phyloP scores from a whole-genome alignment of 495 filamentous ascomycete species.

The Parmelia sp. region DNA sequence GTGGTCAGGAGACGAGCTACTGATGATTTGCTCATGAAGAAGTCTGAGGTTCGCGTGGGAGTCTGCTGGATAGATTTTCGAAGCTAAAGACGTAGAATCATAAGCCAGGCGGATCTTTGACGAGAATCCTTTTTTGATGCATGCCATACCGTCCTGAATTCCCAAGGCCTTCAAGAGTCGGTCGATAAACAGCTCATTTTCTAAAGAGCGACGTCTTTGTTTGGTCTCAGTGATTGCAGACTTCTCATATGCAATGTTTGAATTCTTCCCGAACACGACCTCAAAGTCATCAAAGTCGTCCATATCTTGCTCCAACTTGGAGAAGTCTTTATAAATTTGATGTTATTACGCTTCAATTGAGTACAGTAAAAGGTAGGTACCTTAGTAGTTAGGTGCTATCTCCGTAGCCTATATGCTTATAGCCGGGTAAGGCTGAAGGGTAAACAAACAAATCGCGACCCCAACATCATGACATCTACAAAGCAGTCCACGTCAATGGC shows the following conservation, averaged over 20 bases:
- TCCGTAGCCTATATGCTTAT: not conserved
- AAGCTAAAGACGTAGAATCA: slow-evolving; percentile 33
- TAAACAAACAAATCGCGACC: slow-evolving; percentile 14
- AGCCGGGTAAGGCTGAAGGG: slow-evolving; percentile 2
- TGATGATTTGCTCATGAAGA: slow-evolving; percentile 58
- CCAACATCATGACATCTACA: not conserved
- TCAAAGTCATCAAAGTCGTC: slow-evolving; percentile 47
- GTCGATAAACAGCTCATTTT: slow-evolving; percentile 68
- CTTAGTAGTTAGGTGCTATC: too few species aligned
- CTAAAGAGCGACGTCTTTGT: slow-evolving; percentile 53
- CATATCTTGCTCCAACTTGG: too few species aligned
- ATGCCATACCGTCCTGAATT: slow-evolving; percentile 54
- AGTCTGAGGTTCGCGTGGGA: slow-evolving; percentile 55
- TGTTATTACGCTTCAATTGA: too few species aligned
- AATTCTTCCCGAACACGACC: slow-evolving; percentile 55
- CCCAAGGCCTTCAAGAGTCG: slow-evolving; percentile 62
- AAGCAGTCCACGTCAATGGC: slow-evolving; percentile 39
- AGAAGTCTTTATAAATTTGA: too few species aligned
- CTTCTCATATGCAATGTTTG: slow-evolving; percentile 56
- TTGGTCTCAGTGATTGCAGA: slow-evolving; percentile 52
- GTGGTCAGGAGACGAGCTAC: slow-evolving; percentile 52
- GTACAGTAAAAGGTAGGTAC: too few species aligned
- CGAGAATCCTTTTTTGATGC: not conserved
- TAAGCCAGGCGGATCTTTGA: not conserved
- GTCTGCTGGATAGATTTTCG: slow-evolving; percentile 63